A percentile compares a stretch with the other conserved stretches of the same genome.
These are phyloP conservation scores for Aspergillus intermedius DNA, from an alignment of 2,329 filamentous ascomycete genomes.

Conservation along the genomic window DNA sequence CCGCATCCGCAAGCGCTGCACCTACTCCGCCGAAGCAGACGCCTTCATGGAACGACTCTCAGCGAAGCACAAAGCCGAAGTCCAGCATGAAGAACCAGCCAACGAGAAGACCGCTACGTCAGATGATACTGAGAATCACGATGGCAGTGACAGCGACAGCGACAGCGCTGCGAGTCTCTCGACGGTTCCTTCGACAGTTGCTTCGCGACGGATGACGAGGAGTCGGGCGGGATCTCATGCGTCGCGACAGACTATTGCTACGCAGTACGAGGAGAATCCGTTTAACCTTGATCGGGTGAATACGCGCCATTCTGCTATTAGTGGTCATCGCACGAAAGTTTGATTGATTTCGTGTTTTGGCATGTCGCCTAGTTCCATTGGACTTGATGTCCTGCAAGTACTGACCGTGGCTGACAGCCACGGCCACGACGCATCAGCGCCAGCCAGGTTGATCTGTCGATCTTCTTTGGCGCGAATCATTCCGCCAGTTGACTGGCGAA, in stretches of 20 bases:
- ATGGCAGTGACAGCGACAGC: slow-evolving; percentile 4
- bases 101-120: slow-evolving; percentile 4
- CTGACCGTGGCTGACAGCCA: too few species aligned
- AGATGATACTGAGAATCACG: not conserved
- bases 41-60: slow-evolving; percentile 21
- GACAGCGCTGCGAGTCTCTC: slow-evolving; percentile 9
- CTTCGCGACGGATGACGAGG: slow-evolving; percentile 12
- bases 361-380: too few species aligned
- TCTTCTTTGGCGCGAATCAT: too few species aligned
- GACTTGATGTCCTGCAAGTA: too few species aligned
- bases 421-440: too few species aligned
- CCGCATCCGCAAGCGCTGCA: slow-evolving; percentile 30
- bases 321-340: slow-evolving; percentile 1
- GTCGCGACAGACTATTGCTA: slow-evolving; percentile 9
- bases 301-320: slow-evolving; percentile 18
- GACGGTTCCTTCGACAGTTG: slow-evolving; percentile 15
- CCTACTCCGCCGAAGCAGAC: slow-evolving; percentile 30
- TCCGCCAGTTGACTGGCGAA: too few species aligned
- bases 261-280: slow-evolving; percentile 20
- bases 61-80: slow-evolving; percentile 13
- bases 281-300: slow-evolving; percentile 21
- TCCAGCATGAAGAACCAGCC: slow-evolving; percentile 2
- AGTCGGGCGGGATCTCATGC: slow-evolving; percentile 8
- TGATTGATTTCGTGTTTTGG: not conserved
- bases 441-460: too few species aligned